Conservation (phyloP, 805 yeast species). For the Lipomyces starkeyi region DNA sequence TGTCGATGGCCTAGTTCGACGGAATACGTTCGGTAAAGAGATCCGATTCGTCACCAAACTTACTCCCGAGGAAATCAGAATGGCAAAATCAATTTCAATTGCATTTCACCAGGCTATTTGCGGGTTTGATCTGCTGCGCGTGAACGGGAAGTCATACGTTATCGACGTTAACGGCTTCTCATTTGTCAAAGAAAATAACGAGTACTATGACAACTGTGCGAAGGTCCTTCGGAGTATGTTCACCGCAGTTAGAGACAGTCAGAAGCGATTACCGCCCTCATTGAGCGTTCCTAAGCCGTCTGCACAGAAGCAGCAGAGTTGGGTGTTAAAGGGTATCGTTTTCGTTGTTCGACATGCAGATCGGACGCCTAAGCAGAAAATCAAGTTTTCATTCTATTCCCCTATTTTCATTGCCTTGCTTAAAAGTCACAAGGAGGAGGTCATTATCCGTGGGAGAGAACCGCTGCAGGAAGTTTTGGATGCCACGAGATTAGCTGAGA, state of each 20-base stretch:
- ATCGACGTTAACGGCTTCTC: conserved; percentile 98
- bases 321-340: conserved; percentile 95
- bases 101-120: conserved; percentile 92
- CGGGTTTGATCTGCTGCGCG: conserved; percentile 93
- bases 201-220: conserved; percentile 85
- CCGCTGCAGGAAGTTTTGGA: conserved; percentile 85
- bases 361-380: conserved; percentile 97
- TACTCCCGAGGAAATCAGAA: conserved; percentile 71
- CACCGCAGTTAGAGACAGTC: conserved; percentile 49
- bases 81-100: conserved; percentile 77
- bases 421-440: conserved; percentile 95
- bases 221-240: conserved; percentile 77
- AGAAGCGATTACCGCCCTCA: conserved; percentile 47
- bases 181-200: conserved; percentile 89
- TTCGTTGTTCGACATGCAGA: conserved; percentile 96
- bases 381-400: conserved; percentile 91
- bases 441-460: conserved; percentile 86
- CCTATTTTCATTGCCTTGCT: conserved; percentile 82
- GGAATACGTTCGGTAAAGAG: conserved; percentile 98
- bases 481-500: conserved; percentile 74
- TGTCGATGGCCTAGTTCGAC: conserved; percentile 97
- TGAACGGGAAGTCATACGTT: conserved; percentile 84
- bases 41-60: conserved; percentile 86
- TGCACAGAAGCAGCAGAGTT: conserved; percentile 75
- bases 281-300: conserved; percentile 50